Base-by-base conservation (phyloP, 148 eudicot genomes). In the Spergularia bocconei region DNA sequence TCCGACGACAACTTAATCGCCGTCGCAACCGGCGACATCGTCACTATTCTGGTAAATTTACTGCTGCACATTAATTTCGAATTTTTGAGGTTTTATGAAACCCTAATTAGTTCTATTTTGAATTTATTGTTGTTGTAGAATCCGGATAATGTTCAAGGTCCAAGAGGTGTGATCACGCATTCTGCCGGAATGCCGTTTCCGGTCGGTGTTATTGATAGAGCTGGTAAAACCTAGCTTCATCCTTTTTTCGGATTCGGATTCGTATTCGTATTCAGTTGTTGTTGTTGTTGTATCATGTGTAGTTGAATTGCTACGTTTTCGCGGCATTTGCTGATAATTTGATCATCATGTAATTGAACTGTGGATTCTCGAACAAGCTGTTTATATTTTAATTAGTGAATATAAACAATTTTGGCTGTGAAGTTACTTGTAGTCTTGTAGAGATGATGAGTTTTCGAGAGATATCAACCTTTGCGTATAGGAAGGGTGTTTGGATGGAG, bases 1-100 rank as follows among this genome's bases (percentile, higher is more conserved):
- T 93, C 98, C n/a, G 85, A 88, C 21, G 95, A 93, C 61, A 93
- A 93, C 67, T 64, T 93, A 70, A 75, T 93, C 19, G 98, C 98
- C 12, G 91, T 91, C 17, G 95, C 98, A 0, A 81, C 88, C 13
- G 90, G 89, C 44, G 88, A 83, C 54, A 73, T 86, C 56, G 91
- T 93, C 47, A 83, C 93, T 50, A 93, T 93, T n/a, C 75, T 93
- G 88, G 98, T 93, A 23, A 23, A 23, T 23, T 23, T 23, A 23
- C 25, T 23, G 13, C 41, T 23, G 19, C 36, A 29, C 36, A 19
- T 67, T 10, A 10, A 25, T 5, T 63, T 6, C 13, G 8, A 5
- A 53, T 62, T 36, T 52, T n/a, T 8, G 29, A 29, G 19, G 6
- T 61, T 63, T 17, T 51, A 25, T 29, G 41, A 47, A 19, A 1